Evolutionary conservation across 345 rosid species (phyloP).

Genomic region (Citrus medica): DNA sequence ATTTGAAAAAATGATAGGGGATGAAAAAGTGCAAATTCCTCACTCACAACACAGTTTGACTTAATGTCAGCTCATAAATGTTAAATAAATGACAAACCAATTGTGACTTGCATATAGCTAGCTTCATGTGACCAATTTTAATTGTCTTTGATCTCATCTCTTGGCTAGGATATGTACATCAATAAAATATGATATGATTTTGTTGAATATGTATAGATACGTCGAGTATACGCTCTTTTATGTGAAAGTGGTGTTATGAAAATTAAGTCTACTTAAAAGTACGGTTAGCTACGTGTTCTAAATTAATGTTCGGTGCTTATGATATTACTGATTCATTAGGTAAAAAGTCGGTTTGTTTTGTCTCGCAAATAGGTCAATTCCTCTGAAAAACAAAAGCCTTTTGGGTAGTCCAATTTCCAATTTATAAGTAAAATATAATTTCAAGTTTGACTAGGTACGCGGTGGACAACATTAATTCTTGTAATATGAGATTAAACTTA

Average conservation of each 20-base stretch:
- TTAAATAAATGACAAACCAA: neutral
- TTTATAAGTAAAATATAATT: neutral
- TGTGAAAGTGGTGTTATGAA: neutral
- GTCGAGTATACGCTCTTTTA: neutral
- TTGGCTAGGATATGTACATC: neutral
- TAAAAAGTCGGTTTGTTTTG: neutral
- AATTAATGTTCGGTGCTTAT: neutral
- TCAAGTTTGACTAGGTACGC: neutral
- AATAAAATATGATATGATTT: neutral
- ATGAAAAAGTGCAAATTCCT: neutral
- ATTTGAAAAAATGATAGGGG: neutral
- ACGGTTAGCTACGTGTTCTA: neutral
- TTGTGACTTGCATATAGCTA: neutral
- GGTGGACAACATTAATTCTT: neutral
- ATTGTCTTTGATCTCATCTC: neutral
- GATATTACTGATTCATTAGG: neutral
- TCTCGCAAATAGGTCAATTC: neutral
- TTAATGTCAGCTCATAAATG: neutral
- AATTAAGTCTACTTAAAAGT: neutral
- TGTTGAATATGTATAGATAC: neutral
- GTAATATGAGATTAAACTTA: neutral
- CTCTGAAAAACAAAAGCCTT: neutral
- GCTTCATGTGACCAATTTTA: neutral
- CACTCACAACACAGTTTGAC: neutral
- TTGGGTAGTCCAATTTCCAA: neutral